A percentile compares a stretch with the other conserved stretches of the same genome.
phyloP scores from a whole-genome alignment of 306 rosid genomes.

The Rosa multiflora region DNA sequence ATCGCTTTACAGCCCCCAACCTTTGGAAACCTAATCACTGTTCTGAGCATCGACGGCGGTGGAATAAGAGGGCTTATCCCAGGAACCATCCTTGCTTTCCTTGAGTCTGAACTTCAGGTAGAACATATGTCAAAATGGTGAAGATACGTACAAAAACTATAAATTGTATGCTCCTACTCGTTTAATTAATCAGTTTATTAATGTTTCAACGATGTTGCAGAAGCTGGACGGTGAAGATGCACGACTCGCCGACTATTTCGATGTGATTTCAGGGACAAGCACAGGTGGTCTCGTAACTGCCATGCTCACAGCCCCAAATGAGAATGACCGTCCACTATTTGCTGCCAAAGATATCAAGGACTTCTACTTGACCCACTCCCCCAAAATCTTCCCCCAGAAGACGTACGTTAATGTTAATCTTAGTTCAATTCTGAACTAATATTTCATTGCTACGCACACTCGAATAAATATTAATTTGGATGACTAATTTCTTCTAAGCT shows the following conservation, averaged over 20 bases:
- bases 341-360: constrained; percentile 62
- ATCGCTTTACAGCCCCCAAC: constrained; percentile 40
- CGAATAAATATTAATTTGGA: too few relatives aligned
- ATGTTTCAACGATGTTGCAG: constrained; percentile 27
- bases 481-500: too few relatives aligned
- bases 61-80: constrained; percentile 73
- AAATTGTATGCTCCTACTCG: too few relatives aligned
- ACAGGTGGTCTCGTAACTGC: constrained; percentile 65
- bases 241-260: constrained; percentile 61
- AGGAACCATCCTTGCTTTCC: constrained; percentile 47
- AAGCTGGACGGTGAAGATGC: constrained; percentile 59
- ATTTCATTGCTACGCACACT: too few relatives aligned
- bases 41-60: constrained; percentile 79
- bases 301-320: constrained; percentile 59
- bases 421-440: too few relatives aligned
- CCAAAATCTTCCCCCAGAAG: constrained; percentile 58
- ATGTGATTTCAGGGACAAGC: constrained; percentile 69
- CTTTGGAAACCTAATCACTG: constrained; percentile 51
- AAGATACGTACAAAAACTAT: too few relatives aligned
- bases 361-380: constrained; percentile 43
- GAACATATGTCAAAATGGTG: not conserved
- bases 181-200: too few relatives aligned
- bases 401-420: constrained; percentile 17
- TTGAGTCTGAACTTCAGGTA: constrained; percentile 57
- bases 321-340: constrained; percentile 56